These are phyloP conservation scores for Pyrrhoderma noxium DNA, from an alignment of 1,284 basidiomycete species.

Conservation along the genomic window DNA sequence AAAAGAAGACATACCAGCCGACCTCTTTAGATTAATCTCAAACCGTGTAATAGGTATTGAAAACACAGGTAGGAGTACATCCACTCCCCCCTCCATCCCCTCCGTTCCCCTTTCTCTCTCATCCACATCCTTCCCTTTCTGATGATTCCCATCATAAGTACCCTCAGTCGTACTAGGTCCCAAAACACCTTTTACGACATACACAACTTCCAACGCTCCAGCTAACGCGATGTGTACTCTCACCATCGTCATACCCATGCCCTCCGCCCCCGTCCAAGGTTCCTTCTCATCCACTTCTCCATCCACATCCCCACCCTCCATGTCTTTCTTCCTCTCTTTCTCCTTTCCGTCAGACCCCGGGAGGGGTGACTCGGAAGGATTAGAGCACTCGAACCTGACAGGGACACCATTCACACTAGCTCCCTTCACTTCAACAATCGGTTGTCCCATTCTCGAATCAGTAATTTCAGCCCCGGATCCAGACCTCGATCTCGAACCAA, in stretches of 20 bases:
- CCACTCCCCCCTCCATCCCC: conserved; percentile 11
- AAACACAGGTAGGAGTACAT: conserved; percentile 59
- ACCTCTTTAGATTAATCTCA: conserved; percentile 49
- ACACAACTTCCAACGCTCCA: conserved; percentile 43
- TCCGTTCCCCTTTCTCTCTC: too few relatives aligned
- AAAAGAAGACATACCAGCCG: conserved; percentile 37
- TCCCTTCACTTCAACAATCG: conserved; percentile 46
- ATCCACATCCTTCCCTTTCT: conserved; percentile 24
- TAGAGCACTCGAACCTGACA: conserved; percentile 46
- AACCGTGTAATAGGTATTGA: conserved; percentile 54
- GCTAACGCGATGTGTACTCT: conserved; percentile 47
- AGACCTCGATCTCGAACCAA: too few relatives aligned
- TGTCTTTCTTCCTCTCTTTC: conserved; percentile 41
- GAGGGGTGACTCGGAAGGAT: conserved; percentile 21
- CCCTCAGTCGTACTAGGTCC: conserved; percentile 1
- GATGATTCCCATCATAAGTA: not conserved
- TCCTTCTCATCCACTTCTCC: too few relatives aligned
- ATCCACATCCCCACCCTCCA: conserved; percentile 37
- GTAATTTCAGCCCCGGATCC: too few relatives aligned
- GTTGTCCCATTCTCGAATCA: conserved; percentile 19
- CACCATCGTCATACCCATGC: conserved; percentile 29
- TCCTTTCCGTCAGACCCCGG: not conserved
- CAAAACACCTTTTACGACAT: conserved; percentile 51
- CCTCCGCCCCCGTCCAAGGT: too few relatives aligned
- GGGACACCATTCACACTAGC: conserved; percentile 60